Percentiles rank a stretch among this genome's conserved stretches.
These are phyloP conservation scores for Ajuga chamaepitys DNA, from an alignment of 257 asterid species.

Conservation along the genomic window DNA sequence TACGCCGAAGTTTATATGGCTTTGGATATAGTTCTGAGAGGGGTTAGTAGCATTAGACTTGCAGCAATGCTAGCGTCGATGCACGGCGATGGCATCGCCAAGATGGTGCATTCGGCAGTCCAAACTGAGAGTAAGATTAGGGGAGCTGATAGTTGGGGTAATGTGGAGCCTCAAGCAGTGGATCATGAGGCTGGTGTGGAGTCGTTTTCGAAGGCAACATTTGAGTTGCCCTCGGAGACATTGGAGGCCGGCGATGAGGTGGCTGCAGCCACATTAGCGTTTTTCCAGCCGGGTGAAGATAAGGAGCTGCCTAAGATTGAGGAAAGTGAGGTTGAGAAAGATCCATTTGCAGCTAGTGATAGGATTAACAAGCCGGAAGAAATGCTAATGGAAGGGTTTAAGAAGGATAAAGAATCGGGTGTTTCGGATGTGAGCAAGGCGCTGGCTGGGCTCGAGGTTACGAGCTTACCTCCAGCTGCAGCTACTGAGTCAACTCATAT, in stretches of 20 bases:
- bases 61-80: constrained; percentile 90
- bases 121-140: constrained; percentile 89
- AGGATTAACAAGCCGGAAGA: constrained; percentile 80
- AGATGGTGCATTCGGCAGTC: constrained; percentile 87
- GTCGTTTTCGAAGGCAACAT: constrained; percentile 38
- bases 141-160: constrained; percentile 84
- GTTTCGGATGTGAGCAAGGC: constrained; percentile 71
- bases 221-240: constrained; percentile 89
- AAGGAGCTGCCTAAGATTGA: constrained; percentile 58
- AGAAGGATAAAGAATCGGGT: constrained; percentile 72
- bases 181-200: constrained; percentile 68
- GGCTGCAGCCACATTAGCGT: constrained; percentile 56
- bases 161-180: constrained; percentile 46
- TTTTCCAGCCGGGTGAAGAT: constrained; percentile 52
- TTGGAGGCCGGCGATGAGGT: constrained; percentile 86
- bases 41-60: constrained; percentile 85
- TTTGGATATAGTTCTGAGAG: constrained; percentile 84
- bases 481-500: constrained; percentile 90
- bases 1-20: constrained; percentile 97
- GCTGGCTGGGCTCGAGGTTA: constrained; percentile 81
- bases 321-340: constrained; percentile 69
- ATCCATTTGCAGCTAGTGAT: constrained; percentile 97
- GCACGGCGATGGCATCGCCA: constrained; percentile 98
- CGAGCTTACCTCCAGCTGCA: constrained; percentile 84
- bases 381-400: constrained; percentile 75